These are phyloP conservation scores for Simplicillium aogashimaense DNA, from an alignment of 2,329 filamentous ascomycete species.

Conservation along the genomic window DNA sequence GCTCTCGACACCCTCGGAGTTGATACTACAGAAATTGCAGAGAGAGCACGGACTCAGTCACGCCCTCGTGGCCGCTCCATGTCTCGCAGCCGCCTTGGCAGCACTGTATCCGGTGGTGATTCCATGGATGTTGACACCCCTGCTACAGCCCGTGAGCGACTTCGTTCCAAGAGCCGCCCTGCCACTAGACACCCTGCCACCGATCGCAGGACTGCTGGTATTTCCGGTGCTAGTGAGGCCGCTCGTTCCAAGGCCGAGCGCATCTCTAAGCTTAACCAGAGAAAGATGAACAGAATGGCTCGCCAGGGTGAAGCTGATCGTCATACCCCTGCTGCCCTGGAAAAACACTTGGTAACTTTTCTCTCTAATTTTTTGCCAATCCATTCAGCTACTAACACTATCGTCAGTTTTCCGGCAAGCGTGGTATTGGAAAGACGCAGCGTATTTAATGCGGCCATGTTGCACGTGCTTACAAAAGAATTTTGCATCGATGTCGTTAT, in stretches of 20 bases:
- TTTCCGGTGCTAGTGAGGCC: conserved; percentile 46
- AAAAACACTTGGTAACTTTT: conserved; percentile 78
- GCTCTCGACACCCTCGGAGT: conserved; percentile 78
- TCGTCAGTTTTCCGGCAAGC: conserved; percentile 72
- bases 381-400: conserved; percentile 18
- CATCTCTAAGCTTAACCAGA: conserved; percentile 81
- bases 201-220: conserved; percentile 69
- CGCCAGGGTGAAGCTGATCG: conserved; percentile 94
- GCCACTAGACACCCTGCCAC: conserved; percentile 36
- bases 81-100: conserved; percentile 51
- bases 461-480: background rate
- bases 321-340: conserved; percentile 69
- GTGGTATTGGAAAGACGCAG: conserved; percentile 82
- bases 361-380: conserved; percentile 2
- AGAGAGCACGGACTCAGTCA: conserved; percentile 59
- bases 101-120: conserved; percentile 45
- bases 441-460: conserved; percentile 42
- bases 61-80: conserved; percentile 60
- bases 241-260: conserved; percentile 73
- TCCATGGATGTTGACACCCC: conserved; percentile 63
- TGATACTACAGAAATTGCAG: conserved; percentile 65
- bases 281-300: conserved; percentile 98
- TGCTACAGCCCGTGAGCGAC: conserved; percentile 42
- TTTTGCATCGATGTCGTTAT: conserved; percentile 4
- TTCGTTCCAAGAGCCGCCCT: conserved; percentile 61